Percentiles rank a stretch among this genome's conserved stretches.
phyloP scores from a whole-genome alignment of 345 rosid species.

The Euphorbia pulcherrima region DNA sequence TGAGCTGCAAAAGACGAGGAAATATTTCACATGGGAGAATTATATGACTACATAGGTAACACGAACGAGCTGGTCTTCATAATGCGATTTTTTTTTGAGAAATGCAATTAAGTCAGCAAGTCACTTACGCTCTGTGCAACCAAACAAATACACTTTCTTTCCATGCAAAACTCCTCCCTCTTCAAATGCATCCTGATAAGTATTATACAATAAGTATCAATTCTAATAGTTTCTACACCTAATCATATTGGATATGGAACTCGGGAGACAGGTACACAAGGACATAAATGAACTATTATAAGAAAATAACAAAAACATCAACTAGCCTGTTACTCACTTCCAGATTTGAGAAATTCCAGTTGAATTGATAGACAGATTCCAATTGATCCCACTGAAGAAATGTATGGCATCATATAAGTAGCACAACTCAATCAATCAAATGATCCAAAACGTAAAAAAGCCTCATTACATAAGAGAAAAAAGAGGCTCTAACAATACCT shows the following conservation, averaged over 20 bases:
- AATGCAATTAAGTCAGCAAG: conserved; percentile 5
- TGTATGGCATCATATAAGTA: conserved; percentile 2
- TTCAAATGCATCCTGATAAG: conserved; percentile 70
- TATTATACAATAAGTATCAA: conserved; percentile 10
- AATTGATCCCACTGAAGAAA: conserved; percentile 83
- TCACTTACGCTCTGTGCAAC: conserved; percentile 87
- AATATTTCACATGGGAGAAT: neutral
- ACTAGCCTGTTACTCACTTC: conserved; percentile 55
- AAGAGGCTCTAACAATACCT: conserved; percentile 43
- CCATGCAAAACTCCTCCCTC: conserved; percentile 75
- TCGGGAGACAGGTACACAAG: neutral
- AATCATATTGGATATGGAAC: neutral
- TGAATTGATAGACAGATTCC: conserved; percentile 63
- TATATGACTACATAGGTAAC: neutral
- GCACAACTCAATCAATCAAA: neutral
- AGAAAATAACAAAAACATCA: conserved; percentile 4
- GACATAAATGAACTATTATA: neutral
- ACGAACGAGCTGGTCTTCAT: neutral
- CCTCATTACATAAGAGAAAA: neutral
- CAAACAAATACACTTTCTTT: conserved; percentile 75
- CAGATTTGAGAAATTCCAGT: conserved; percentile 80
- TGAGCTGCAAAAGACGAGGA: conserved; percentile 65
- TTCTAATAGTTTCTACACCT: neutral
- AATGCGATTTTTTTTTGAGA: neutral
- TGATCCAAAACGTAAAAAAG: neutral